Conservation (phyloP, 2,329 filamentous ascomycete species). For the Dactylella cylindrospora region DNA sequence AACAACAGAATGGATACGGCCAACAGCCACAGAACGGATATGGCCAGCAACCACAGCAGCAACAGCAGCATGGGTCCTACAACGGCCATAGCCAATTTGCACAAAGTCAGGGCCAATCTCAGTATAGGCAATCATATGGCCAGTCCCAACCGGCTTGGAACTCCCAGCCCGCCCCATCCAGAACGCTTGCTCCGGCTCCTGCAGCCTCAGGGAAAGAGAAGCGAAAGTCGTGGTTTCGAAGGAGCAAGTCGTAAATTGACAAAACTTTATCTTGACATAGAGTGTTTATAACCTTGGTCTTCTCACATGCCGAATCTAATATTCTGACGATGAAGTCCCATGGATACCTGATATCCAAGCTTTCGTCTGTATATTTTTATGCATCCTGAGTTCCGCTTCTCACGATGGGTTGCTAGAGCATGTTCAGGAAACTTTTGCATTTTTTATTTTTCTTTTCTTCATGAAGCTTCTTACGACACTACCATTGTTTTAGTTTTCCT, state of each 20-base stretch:
- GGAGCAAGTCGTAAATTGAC: slow-evolving; percentile 31
- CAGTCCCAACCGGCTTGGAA: slow-evolving; percentile 27
- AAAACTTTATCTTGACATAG: slow-evolving; percentile 7
- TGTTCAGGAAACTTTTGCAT: slow-evolving; percentile 21
- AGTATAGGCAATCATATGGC: slow-evolving; percentile 30
- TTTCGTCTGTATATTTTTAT: slow-evolving; percentile 25
- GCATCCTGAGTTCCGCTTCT: slow-evolving; percentile 4
- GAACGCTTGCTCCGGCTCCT: slow-evolving; percentile 26
- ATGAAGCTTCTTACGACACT: slow-evolving; percentile 4
- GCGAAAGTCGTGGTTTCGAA: slow-evolving; percentile 37
- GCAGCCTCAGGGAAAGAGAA: slow-evolving; percentile 21
- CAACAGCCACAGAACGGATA: slow-evolving; percentile 10
- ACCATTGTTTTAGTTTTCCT: too few species aligned
- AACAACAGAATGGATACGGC: slow-evolving; percentile 8
- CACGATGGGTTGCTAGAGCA: neutral
- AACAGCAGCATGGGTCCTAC: slow-evolving; percentile 26
- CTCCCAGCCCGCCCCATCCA: slow-evolving; percentile 15
- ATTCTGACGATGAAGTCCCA: too few species aligned
- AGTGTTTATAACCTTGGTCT: neutral
- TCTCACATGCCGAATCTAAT: slow-evolving; percentile 2
- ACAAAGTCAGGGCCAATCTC: slow-evolving; percentile 16
- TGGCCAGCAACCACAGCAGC: neutral
- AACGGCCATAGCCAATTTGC: slow-evolving; percentile 23
- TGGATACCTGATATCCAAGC: slow-evolving; percentile 11
- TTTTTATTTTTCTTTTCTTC: slow-evolving; percentile 15